A percentile compares a stretch with the other conserved stretches of the same genome.
Evolutionary conservation across 2,329 filamentous ascomycete species (phyloP).

Genomic region (Berkeleyomyces rouxiae): DNA sequence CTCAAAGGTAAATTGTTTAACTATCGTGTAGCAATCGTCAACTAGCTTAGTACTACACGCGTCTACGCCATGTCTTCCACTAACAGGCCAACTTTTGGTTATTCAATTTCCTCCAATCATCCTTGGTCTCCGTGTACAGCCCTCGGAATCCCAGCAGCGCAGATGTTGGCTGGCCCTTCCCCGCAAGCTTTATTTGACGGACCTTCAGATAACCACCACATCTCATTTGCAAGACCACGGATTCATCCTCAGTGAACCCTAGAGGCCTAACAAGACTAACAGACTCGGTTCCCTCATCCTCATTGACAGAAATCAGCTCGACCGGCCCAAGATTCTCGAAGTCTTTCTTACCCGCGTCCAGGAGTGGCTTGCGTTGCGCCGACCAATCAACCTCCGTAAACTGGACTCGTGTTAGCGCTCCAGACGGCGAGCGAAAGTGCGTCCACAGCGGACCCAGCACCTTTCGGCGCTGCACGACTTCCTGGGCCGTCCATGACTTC

Average conservation of each 20-base stretch:
- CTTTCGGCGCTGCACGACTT: constrained; percentile 38
- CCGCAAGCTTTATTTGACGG: constrained; percentile 21
- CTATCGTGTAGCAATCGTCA: too few species aligned
- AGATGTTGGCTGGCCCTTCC: constrained; percentile 19
- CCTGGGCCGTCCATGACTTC: constrained; percentile 31
- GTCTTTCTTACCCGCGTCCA: not conserved
- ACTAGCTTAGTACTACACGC: too few species aligned
- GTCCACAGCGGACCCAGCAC: constrained; percentile 55
- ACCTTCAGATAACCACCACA: constrained; percentile 18
- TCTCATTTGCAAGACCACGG: constrained; percentile 16
- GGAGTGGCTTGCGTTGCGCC: not conserved
- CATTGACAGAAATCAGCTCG: not conserved
- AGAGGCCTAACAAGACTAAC: not conserved
- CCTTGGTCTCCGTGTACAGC: not conserved
- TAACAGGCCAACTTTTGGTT: too few species aligned
- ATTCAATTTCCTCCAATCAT: too few species aligned
- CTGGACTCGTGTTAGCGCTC: not conserved
- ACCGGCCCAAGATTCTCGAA: not conserved
- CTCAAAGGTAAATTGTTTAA: too few species aligned
- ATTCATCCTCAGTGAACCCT: constrained; percentile 11
- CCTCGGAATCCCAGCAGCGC: not conserved
- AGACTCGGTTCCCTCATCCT: not conserved
- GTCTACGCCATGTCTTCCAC: too few species aligned
- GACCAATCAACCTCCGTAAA: not conserved
- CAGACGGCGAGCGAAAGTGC: constrained; percentile 9